Evolutionary conservation across 257 asterid species (phyloP), one percentile per base, ranked within the genome.

Genomic region (Capsicum baccatum): DNA sequence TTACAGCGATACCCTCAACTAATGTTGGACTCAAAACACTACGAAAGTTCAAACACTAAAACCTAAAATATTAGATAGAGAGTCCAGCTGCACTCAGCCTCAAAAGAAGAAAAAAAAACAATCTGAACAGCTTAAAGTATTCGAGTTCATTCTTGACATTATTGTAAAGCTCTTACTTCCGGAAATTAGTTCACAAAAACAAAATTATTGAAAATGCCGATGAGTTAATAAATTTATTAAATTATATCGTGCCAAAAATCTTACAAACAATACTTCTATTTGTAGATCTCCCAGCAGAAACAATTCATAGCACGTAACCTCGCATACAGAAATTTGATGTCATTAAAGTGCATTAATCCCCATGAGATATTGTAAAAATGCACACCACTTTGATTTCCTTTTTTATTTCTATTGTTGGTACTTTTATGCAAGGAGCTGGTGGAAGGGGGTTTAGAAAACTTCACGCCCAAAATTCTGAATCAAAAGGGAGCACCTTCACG

Each of bases 121-220:
- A 12, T 73, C 60, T 6, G 60, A 48, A 73, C 35, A 48, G 55
- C 80, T 19, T 73, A 73, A 47, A 19, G 48, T 73, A 48, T 19
- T 48, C 10, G 39, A 44, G 5, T 73, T 73, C 69, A 48, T 47
- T 73, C 80, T 73, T 19, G 80, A 48, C 35, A 19, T 73, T 12
- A n/a, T 14, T 2, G 42, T 73, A 73, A 63, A 26, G 8, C 48
- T 66, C 73, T 63, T 63, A 70, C 79, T 48, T 73, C 60, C 80
- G 6, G 19, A 73, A 47, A 48, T 33, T n/a, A 48, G 80, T 54
- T 48, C 42, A 73, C 7, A 2, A 11, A 73, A 48, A 73, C 11
- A 73, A 73, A 73, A 19, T 11, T 73, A 52, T n/a, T 73, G 1
- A 19, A 8, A 73, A 9, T 19, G 19, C 60, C 3, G 60, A 48